Evolutionary conservation across 2,329 filamentous ascomycete species (phyloP), one percentile per base, ranked within the genome.

Genomic region (Penicillium sp.): DNA sequence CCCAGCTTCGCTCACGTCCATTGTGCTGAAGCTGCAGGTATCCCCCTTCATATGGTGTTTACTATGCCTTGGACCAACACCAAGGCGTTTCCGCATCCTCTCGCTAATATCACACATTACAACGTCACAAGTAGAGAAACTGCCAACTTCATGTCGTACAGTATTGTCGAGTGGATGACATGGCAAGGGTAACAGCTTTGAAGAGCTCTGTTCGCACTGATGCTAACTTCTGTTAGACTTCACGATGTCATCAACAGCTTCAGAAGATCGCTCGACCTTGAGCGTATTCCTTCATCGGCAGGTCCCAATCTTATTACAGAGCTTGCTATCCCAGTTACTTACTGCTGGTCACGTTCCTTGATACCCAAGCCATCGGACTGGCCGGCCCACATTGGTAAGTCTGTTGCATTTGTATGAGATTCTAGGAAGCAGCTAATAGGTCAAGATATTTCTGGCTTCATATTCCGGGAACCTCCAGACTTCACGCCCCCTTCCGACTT

Each of bases 1-100:
- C 80, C 81, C 19, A 80, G 76, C 2, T 81, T 19, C 19, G 19
- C 19, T 19, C 19, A 19, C 19, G 19, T 19, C 19, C 19, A 19
- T 19, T 19, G 19, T 19, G 19, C 19, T 19, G 19, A 19, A 19
- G 19, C 19, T 19, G 19, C 19, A 19, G 19, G 19, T 0, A 75
- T 83, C 10, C 81, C 81, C 1, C 61, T 83, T 3, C 81, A 83
- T 61, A 72, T 83, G 60, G 77, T 83, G 60, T 81, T 81, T 58
- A 83, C 75, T 14, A 83, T 83, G 81, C 81, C 81, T 4, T 83
- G 78, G 75, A 76, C 67, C 23, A 69, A 65, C 6, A 82, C 80
- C 2, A 66, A 60, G 29, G 73, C 71, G 1, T 81, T 81, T 61
- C 75, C 79, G 0, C 81, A 83, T 66, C 81, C 81, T 0, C 63